Evolutionary conservation across 78 protist species (phyloP), one percentile per base, ranked within the genome.

Genomic region (Dictyostelium brefeldianum): DNA sequence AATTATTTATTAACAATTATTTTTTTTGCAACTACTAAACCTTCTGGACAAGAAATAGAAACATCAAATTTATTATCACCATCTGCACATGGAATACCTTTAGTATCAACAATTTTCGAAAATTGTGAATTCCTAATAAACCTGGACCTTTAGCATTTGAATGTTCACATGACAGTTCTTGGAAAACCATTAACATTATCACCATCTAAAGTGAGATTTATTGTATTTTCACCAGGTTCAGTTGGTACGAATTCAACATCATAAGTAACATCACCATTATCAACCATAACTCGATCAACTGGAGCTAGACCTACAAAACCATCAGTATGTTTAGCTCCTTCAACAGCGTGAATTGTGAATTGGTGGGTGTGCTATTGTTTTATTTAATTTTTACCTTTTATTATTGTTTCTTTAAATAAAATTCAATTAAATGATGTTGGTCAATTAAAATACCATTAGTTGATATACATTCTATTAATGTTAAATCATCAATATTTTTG

Each of bases 261-360:
- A 78, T 95, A 89, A 25, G 97, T 95, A 59, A 95, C 97, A 65
- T 95, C 97, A 53, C 95, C 95, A 43, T 95, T 95, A 48, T 95
- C 97, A 22, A 95, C 94, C 62, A 90, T 25, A 41, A 41, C 50
- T 57, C 78, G 91, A 4, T 90, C 97, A 22, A 78, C 83, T 69
- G 85, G 82, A 22, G 90, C 75, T 81, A 91, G 91, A 43, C 90
- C 97, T 22, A 65, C 82, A 54, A 95, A 94, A 80, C 96, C 96
- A 50, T 83, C 91, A 20, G 83, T 93, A 31, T 85, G 73, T 18
- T 64, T 57, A 22, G 48, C 69, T 18, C 92, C 92, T 14, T 83
- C 96, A 27, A 78, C 83, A 5, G 94, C 96, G 54, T 84, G 80
- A 50, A 93, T 93, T 56, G 67, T 93, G 92, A 93, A 90, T 50